phyloP scores from a whole-genome alignment of 257 asterid species.

The Phtheirospermum japonicum region DNA sequence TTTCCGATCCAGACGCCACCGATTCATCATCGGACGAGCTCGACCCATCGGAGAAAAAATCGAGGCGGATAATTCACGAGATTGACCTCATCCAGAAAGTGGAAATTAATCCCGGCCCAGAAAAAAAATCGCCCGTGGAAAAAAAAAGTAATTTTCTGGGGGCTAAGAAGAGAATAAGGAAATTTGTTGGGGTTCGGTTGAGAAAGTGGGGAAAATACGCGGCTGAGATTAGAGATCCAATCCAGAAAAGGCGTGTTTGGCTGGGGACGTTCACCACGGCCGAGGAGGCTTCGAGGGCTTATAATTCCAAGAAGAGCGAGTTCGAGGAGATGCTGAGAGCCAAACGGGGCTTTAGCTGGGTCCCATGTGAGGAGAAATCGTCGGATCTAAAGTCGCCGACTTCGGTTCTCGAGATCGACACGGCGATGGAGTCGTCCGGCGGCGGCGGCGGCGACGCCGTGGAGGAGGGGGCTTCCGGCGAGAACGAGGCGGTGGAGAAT shows the following conservation, averaged over 20 bases:
- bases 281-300: conserved; percentile 43
- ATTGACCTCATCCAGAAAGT: conserved; percentile 23
- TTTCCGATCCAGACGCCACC: conserved; percentile 58
- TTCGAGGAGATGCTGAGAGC: conserved; percentile 25
- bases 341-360: conserved; percentile 21
- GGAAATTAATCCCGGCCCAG: not conserved
- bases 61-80: conserved; percentile 40
- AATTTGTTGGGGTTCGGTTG: conserved; percentile 32
- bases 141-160: not conserved
- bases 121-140: not conserved
- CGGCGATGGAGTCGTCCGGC: not conserved
- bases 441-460: too few relatives aligned
- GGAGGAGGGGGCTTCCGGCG: conserved; percentile 20
- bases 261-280: conserved; percentile 42
- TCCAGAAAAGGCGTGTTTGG: conserved; percentile 37
- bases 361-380: conserved; percentile 12
- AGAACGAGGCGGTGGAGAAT: not conserved
- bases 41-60: conserved; percentile 14
- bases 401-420: conserved; percentile 27
- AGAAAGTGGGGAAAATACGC: conserved; percentile 36
- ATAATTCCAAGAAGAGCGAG: conserved; percentile 30
- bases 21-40: conserved; percentile 54
- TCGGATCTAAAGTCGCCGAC: conserved; percentile 29
- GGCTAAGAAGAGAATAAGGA: too few relatives aligned
- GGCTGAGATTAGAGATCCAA: conserved; percentile 42